Conservation (phyloP, 2,329 filamentous ascomycete genomes). For the Trichoderma afroharzianum region DNA sequence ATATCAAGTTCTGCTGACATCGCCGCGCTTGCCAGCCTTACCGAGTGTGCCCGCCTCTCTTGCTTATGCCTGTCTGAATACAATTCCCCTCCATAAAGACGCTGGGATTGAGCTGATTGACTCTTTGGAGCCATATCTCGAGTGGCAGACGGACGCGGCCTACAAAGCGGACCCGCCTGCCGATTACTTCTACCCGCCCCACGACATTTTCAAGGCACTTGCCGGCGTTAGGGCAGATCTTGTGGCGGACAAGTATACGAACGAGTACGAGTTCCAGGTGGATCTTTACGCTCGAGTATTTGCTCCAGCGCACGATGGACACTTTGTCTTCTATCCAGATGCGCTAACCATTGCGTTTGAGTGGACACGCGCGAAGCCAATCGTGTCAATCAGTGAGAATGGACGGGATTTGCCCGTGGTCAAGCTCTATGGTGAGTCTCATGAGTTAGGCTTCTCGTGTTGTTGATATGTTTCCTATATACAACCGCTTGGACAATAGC, state of each 20-base stretch:
- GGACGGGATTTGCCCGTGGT: slow-evolving; percentile 22
- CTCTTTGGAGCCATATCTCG: slow-evolving; percentile 39
- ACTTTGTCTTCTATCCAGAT: slow-evolving; percentile 42
- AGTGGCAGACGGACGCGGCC: slow-evolving; percentile 47
- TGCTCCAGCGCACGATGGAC: slow-evolving; percentile 58
- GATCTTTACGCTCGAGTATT: slow-evolving; percentile 51
- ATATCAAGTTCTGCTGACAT: neutral
- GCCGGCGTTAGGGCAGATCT: slow-evolving; percentile 44
- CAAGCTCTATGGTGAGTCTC: slow-evolving; percentile 22
- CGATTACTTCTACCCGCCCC: slow-evolving; percentile 45
- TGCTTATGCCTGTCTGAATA: slow-evolving; percentile 37
- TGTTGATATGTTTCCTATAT: neutral
- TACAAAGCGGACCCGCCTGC: slow-evolving; percentile 50
- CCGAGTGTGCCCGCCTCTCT: slow-evolving; percentile 34
- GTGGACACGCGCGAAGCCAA: slow-evolving; percentile 25
- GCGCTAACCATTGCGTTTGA: slow-evolving; percentile 17
- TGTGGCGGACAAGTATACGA: slow-evolving; percentile 40
- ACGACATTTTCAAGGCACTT: slow-evolving; percentile 46
- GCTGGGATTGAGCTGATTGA: slow-evolving; percentile 35
- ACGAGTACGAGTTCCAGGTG: slow-evolving; percentile 53
- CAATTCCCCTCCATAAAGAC: slow-evolving; percentile 37
- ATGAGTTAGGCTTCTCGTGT: neutral
- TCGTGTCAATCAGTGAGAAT: slow-evolving; percentile 41
- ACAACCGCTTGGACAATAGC: neutral
- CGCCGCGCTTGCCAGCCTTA: neutral